Conservation (phyloP, 169 alveolate genomes). For the Theileria annulata region DNA sequence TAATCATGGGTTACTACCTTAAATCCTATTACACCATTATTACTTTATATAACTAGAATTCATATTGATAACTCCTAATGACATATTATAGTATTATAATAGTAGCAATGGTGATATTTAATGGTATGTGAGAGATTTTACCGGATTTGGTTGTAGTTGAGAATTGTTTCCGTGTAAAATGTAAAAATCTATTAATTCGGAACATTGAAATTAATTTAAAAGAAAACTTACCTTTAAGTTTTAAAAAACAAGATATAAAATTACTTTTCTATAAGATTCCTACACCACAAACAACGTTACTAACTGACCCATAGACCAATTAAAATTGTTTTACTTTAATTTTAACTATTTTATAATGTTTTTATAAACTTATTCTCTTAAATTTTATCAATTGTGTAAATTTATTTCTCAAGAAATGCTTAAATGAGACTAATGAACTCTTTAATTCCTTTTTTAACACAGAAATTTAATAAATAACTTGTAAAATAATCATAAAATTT, state of each 20-base stretch:
- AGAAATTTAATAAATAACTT: no score
- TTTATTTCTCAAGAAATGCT: neutral
- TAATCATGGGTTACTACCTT: slow-evolving; percentile 90
- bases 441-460: neutral
- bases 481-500: neutral
- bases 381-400: neutral
- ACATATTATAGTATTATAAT: neutral
- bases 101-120: neutral
- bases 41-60: neutral
- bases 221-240: neutral
- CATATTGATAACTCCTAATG: neutral
- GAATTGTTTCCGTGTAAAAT: neutral
- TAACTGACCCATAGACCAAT: neutral
- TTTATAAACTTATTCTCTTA: neutral
- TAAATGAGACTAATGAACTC: neutral
- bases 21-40: slow-evolving; percentile 61
- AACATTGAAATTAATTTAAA: slow-evolving; percentile 9
- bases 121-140: no score
- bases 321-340: no score
- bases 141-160: slow-evolving; percentile 11
- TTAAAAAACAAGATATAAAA: neutral
- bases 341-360: neutral
- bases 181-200: slow-evolving; percentile 5
- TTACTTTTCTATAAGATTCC: neutral
- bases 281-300: neutral